phyloP scores from a whole-genome alignment of 495 filamentous ascomycete genomes.

The Pseudomonodictys pantanalensis region DNA sequence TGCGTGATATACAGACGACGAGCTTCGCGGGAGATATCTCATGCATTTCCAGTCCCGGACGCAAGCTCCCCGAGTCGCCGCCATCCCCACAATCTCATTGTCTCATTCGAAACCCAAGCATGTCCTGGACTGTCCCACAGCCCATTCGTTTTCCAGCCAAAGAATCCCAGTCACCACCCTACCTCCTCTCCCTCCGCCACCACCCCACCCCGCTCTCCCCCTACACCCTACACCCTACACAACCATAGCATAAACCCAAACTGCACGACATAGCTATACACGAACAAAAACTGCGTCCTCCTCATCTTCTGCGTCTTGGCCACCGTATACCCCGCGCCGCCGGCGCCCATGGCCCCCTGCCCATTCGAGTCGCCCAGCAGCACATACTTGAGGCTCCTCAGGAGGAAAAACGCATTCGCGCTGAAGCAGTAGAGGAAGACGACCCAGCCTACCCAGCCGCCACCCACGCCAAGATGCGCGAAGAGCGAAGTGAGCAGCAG shows the following conservation, averaged over 20 bases:
- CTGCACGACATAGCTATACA: slow-evolving; percentile 92
- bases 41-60: no score
- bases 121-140: no score
- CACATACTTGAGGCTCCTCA: slow-evolving; percentile 93
- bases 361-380: slow-evolving; percentile 73
- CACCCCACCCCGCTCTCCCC: no score
- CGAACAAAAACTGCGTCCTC: slow-evolving; percentile 90
- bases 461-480: slow-evolving; percentile 66
- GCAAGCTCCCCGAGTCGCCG: no score
- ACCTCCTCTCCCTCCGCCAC: no score
- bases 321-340: slow-evolving; percentile 68
- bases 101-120: no score
- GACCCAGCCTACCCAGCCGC: slow-evolving; percentile 82
- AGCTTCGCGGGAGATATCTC: no score
- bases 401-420: slow-evolving; percentile 94
- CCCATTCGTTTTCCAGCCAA: no score
- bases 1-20: no score
- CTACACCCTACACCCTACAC: slow-evolving; percentile 42
- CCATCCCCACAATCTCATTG: no score
- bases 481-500: slow-evolving; percentile 64
- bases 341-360: slow-evolving; percentile 7
- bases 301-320: slow-evolving; percentile 80
- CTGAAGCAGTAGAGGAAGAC: slow-evolving; percentile 87
- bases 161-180: no score
- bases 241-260: slow-evolving; percentile 94